phyloP scores from a whole-genome alignment of 768 basidiomycete genomes.

The Phylloporus sp. region DNA sequence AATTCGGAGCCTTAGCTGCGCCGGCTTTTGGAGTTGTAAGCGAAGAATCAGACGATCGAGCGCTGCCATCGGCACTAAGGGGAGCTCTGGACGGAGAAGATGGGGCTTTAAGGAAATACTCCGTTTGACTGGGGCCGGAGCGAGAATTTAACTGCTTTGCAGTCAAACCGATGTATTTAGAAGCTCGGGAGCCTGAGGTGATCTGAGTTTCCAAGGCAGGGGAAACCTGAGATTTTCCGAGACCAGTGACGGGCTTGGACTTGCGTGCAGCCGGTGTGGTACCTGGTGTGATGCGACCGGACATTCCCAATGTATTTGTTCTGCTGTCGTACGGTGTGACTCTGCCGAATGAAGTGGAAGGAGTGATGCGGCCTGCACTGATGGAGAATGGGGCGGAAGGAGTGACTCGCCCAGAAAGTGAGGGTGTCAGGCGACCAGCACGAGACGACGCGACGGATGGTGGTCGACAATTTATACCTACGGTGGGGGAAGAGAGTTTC shows the following conservation, averaged over 20 bases:
- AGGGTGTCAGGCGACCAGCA: constrained; percentile 41
- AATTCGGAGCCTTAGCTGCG: constrained; percentile 26
- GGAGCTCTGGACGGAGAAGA: constrained; percentile 35
- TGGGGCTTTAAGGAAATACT: constrained; percentile 25
- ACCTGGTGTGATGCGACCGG: constrained; percentile 48
- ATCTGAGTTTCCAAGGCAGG: constrained; percentile 40
- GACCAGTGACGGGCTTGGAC: constrained; percentile 28
- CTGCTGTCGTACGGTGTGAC: constrained; percentile 29
- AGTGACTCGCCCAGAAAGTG: constrained; percentile 42
- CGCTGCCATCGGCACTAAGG: constrained; percentile 35
- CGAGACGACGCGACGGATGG: constrained; percentile 77
- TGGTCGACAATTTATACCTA: constrained; percentile 56
- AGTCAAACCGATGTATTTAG: constrained; percentile 79
- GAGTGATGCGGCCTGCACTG: constrained; percentile 49
- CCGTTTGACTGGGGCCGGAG: constrained; percentile 13
- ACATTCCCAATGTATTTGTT: constrained; percentile 27
- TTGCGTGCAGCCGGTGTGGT: constrained; percentile 30
- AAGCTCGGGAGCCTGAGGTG: constrained; percentile 79
- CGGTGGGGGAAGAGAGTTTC: constrained; percentile 78
- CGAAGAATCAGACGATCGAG: constrained; percentile 45
- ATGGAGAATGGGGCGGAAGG: constrained; percentile 38
- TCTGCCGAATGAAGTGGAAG: constrained; percentile 47
- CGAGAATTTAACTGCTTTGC: constrained; percentile 70
- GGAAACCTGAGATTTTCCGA: constrained; percentile 30
- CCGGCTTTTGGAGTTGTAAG: constrained; percentile 63